Percentiles rank a stretch among this genome's conserved stretches.
Conservation (phyloP, 2,329 filamentous ascomycete genomes). For the Camillea tinctor region DNA sequence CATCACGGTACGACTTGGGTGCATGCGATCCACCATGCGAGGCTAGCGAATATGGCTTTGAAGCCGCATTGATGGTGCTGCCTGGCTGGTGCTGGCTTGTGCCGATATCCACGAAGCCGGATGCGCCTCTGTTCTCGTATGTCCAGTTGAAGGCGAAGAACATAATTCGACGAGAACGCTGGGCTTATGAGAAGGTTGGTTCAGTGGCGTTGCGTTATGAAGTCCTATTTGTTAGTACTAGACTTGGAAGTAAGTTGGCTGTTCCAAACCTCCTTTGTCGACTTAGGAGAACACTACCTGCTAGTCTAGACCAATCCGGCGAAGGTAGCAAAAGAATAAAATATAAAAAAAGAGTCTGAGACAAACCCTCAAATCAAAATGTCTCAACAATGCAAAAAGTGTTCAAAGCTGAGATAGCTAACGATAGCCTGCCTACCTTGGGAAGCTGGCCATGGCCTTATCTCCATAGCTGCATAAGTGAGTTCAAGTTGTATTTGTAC, state of each 20-base stretch:
- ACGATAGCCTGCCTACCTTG: neutral
- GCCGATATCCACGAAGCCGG: constrained; percentile 4
- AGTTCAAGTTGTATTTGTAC: constrained; percentile 13
- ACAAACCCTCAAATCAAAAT: neutral
- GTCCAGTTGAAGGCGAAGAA: constrained; percentile 12
- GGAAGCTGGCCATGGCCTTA: neutral
- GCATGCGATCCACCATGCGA: neutral
- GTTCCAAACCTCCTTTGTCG: neutral
- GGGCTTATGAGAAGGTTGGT: too few species aligned
- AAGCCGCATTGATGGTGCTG: neutral
- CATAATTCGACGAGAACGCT: constrained; percentile 2
- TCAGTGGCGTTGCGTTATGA: neutral
- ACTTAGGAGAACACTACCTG: neutral
- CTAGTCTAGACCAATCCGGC: neutral
- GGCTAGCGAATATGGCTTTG: neutral
- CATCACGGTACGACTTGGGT: constrained; percentile 1
- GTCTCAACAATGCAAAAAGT: neutral
- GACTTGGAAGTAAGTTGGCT: too few species aligned
- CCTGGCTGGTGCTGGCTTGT: neutral
- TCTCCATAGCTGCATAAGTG: constrained; percentile 11
- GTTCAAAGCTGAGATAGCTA: neutral
- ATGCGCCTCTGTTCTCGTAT: constrained; percentile 6
- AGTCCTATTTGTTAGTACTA: neutral
- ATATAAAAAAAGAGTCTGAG: neutral
- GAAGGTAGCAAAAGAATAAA: neutral